A percentile compares a stretch with the other conserved stretches of the same genome.
Evolutionary conservation across 495 filamentous ascomycete species (phyloP).

Genomic region (Xylaria cubensis): DNA sequence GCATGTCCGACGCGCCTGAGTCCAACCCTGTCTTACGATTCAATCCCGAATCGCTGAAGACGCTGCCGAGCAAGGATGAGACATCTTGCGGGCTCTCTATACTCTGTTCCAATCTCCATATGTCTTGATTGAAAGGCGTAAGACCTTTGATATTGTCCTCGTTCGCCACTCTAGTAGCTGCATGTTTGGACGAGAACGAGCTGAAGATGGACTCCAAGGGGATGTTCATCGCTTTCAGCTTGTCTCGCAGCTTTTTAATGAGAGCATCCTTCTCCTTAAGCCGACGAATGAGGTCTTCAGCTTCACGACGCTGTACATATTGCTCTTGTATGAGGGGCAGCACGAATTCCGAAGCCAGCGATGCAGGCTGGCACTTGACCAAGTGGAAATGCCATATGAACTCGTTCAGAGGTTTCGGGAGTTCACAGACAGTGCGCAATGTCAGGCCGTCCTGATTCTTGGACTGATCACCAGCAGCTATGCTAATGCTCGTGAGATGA

Average conservation of each 20-base stretch:
- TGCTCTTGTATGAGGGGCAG: constrained; percentile 72
- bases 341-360: constrained; percentile 66
- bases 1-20: constrained; percentile 39
- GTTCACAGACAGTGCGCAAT: constrained; percentile 62
- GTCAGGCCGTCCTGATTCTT: constrained; percentile 51
- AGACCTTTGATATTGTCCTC: constrained; percentile 63
- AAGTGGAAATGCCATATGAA: constrained; percentile 74
- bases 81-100: constrained; percentile 44
- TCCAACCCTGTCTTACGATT: constrained; percentile 33
- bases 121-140: constrained; percentile 55
- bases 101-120: constrained; percentile 51
- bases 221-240: constrained; percentile 71
- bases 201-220: constrained; percentile 77
- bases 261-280: constrained; percentile 80
- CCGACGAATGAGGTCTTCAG: constrained; percentile 60
- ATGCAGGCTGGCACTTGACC: constrained; percentile 57
- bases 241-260: constrained; percentile 77
- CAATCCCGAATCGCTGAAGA: constrained; percentile 45
- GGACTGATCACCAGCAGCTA: constrained; percentile 37
- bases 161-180: constrained; percentile 49
- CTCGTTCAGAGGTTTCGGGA: constrained; percentile 72
- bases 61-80: constrained; percentile 41
- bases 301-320: constrained; percentile 56
- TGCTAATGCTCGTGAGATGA: constrained; percentile 43
- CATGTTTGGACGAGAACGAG: constrained; percentile 61